Evolutionary conservation across 345 rosid species (phyloP).

Genomic region (Mallotus nudiflorus): DNA sequence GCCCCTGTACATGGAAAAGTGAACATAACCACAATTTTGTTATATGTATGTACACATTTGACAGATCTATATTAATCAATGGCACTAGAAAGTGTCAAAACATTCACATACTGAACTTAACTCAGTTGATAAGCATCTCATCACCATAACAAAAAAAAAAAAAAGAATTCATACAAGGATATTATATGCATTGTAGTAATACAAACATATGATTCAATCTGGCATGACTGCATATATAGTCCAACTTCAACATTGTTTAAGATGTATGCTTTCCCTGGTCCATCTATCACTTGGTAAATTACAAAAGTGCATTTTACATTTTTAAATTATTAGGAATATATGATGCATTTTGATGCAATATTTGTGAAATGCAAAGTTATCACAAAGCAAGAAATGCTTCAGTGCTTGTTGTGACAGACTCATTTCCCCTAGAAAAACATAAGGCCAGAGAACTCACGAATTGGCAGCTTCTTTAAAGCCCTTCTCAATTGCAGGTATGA

Average conservation of each 20-base stretch:
- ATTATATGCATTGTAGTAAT: neutral
- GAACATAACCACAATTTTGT: neutral
- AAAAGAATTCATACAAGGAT: neutral
- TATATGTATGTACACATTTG: neutral
- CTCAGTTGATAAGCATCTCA: neutral
- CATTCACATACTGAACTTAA: neutral
- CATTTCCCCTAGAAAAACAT: neutral
- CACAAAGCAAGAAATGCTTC: too few relatives aligned
- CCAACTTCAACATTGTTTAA: neutral
- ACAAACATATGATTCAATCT: neutral
- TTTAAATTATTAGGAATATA: neutral
- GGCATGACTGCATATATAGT: neutral
- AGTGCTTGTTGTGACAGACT: neutral
- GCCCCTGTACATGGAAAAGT: constrained; percentile 54
- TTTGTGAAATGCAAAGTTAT: neutral
- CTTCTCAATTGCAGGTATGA: constrained; percentile 95
- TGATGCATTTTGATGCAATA: neutral
- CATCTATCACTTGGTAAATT: neutral
- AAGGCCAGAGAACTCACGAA: constrained; percentile 55
- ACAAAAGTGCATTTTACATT: neutral
- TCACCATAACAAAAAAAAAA: neutral
- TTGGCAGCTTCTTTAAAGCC: constrained; percentile 99
- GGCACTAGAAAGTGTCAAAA: neutral
- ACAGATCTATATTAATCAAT: neutral
- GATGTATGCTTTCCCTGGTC: neutral